Evolutionary conservation across 1,284 basidiomycete species (phyloP).

Genomic region (Crucibulum parvulum): DNA sequence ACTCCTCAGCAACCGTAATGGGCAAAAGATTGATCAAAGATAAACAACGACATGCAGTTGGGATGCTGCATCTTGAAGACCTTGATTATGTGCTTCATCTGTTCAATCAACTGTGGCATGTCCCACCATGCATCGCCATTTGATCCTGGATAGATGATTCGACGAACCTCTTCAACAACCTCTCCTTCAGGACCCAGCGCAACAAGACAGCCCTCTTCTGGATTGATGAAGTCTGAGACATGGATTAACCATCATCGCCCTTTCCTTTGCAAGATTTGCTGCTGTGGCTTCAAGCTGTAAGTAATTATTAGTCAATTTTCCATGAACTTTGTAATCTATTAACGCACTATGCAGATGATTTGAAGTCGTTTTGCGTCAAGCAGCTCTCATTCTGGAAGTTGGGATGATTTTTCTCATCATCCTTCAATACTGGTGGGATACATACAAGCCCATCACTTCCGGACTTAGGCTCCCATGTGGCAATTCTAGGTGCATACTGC

Average conservation of each 20-base stretch:
- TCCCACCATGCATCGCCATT: constrained; percentile 36
- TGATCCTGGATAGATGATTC: constrained; percentile 34
- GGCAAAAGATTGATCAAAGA: constrained; percentile 1
- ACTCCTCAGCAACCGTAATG: too few relatives aligned
- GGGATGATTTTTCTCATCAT: constrained; percentile 1
- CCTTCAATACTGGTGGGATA: not conserved
- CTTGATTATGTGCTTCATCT: constrained; percentile 21
- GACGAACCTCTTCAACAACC: constrained; percentile 13
- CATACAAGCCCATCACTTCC: not conserved
- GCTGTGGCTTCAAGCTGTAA: not conserved
- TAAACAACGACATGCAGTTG: not conserved
- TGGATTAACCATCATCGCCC: constrained; percentile 6
- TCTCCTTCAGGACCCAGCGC: not conserved
- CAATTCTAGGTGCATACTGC: not conserved
- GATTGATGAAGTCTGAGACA: constrained; percentile 12
- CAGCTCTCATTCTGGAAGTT: constrained; percentile 8
- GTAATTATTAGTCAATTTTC: not conserved
- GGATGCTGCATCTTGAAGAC: constrained; percentile 9
- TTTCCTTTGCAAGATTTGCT: constrained; percentile 3
- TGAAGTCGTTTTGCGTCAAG: constrained; percentile 4
- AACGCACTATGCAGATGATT: not conserved
- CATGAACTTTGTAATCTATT: not conserved
- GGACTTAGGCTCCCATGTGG: not conserved
- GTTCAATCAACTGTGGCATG: constrained; percentile 21
- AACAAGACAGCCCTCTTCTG: constrained; percentile 2